Conservation (phyloP, 1,139 yeast genomes). For the Candida sanyaensis region DNA sequence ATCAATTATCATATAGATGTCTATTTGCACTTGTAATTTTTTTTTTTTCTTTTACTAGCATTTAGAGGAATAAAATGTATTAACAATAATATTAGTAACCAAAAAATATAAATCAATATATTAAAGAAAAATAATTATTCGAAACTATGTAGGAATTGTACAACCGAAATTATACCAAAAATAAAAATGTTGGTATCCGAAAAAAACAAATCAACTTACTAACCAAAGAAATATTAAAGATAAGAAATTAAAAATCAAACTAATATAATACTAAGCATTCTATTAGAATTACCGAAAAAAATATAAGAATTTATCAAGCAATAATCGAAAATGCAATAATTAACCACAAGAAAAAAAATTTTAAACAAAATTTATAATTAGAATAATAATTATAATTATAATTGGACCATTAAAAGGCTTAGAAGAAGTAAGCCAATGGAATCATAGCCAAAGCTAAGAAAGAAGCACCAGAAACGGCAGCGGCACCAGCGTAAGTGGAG, state of each 20-base stretch:
- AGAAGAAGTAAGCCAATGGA: constrained; percentile 28
- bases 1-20: no score
- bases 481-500: constrained; percentile 24
- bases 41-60: no score
- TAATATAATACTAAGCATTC: background rate
- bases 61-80: no score
- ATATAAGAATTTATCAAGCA: background rate
- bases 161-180: background rate
- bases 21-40: no score
- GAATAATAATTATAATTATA: background rate
- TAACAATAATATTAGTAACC: background rate
- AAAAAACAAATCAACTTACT: background rate
- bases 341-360: background rate
- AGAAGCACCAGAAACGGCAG: constrained; percentile 25
- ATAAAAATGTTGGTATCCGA: background rate
- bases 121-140: background rate
- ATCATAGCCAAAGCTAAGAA: constrained; percentile 28
- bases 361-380: no score
- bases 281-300: background rate
- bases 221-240: background rate
- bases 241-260: background rate
- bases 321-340: background rate
- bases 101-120: background rate
- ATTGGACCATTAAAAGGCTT: constrained; percentile 5
- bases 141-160: background rate